These are phyloP conservation scores for Apostasia ramifera DNA, from an alignment of 106 monocot genomes.

Conservation along the genomic window DNA sequence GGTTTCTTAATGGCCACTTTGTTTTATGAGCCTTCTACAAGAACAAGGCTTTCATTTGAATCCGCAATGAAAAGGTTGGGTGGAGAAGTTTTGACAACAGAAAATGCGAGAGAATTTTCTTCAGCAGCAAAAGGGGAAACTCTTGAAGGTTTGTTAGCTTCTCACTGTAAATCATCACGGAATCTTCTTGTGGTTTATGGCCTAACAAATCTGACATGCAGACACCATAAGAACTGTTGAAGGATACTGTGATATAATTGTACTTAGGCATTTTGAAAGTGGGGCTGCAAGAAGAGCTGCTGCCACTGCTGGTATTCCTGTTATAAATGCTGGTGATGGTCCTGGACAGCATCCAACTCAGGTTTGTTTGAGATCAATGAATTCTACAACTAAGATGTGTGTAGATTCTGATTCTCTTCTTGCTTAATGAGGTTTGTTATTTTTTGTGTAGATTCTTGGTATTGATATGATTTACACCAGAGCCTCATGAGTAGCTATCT, in stretches of 20 bases:
- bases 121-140: slow-evolving; percentile 99
- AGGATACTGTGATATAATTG: slow-evolving; percentile 95
- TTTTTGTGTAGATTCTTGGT: no score
- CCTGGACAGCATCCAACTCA: slow-evolving; percentile 99
- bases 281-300: slow-evolving; percentile 87
- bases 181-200: neutral
- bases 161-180: neutral
- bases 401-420: no score
- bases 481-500: no score
- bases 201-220: slow-evolving; percentile 16
- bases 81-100: slow-evolving; percentile 95
- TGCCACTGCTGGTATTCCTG: slow-evolving; percentile 56
- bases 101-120: slow-evolving; percentile 96
- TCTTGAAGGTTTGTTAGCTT: slow-evolving; percentile 64
- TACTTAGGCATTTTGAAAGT: slow-evolving; percentile 95
- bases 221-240: slow-evolving; percentile 99
- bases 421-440: no score
- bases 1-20: slow-evolving; percentile 94
- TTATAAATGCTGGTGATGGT: slow-evolving; percentile 99
- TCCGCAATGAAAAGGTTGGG: slow-evolving; percentile 95
- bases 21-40: slow-evolving; percentile 96
- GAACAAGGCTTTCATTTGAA: slow-evolving; percentile 97
- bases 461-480: no score
- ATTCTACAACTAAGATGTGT: no score
- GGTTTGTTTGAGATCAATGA: slow-evolving; percentile 21